A percentile compares a stretch with the other conserved stretches of the same genome.
Conservation (phyloP, 345 rosid genomes). For the Populus alba region DNA sequence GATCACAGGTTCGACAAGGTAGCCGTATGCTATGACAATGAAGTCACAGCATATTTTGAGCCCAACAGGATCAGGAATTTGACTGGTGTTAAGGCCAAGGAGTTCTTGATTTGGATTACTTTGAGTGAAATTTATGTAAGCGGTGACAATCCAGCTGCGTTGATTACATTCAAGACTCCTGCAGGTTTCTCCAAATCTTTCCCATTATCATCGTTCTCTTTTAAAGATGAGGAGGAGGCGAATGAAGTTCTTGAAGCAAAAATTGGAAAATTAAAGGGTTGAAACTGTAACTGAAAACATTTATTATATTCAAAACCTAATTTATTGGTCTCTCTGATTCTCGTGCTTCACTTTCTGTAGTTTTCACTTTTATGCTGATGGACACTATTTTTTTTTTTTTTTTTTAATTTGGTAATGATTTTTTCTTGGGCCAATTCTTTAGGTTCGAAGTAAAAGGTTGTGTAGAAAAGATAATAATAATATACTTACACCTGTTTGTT, state of each 20-base stretch:
- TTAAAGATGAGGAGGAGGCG: slow-evolving; percentile 3
- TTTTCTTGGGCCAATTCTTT: background rate
- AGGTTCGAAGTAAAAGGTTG: background rate
- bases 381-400: no score
- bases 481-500: background rate
- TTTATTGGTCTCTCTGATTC: no score
- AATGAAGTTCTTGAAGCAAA: background rate
- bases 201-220: slow-evolving; percentile 17
- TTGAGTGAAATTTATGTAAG: slow-evolving; percentile 19
- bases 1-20: slow-evolving; percentile 19
- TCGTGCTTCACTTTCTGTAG: no score
- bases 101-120: slow-evolving; percentile 30
- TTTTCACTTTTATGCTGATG: no score
- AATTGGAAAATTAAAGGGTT: no score
- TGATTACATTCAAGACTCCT: slow-evolving; percentile 26
- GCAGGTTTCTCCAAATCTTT: slow-evolving; percentile 25
- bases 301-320: background rate
- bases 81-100: slow-evolving; percentile 35
- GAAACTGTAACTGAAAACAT: background rate
- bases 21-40: slow-evolving; percentile 8
- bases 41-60: slow-evolving; percentile 25
- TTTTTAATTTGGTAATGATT: no score
- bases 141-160: background rate
- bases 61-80: slow-evolving; percentile 27
- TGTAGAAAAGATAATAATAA: background rate